Percentiles rank a stretch among this genome's conserved stretches.
These are phyloP conservation scores for Chaetomiaceae sp. DNA, from an alignment of 2,329 filamentous ascomycete genomes.

Conservation along the genomic window DNA sequence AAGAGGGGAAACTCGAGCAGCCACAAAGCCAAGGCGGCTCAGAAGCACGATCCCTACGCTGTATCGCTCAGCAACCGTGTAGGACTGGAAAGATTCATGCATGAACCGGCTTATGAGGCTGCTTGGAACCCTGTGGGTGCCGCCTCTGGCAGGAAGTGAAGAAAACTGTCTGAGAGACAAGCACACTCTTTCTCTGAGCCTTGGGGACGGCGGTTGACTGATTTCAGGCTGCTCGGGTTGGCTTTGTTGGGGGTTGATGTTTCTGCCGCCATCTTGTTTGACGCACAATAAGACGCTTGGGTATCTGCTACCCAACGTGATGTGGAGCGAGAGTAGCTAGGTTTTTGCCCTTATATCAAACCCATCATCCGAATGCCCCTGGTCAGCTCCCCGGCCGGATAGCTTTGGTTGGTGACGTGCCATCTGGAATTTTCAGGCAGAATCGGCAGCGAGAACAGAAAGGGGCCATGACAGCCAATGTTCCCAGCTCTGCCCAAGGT, in stretches of 20 bases:
- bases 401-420: too few species aligned
- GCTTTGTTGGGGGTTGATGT: too few species aligned
- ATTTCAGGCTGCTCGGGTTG: too few species aligned
- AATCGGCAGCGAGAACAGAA: slow-evolving; percentile 12
- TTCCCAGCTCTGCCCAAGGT: slow-evolving; percentile 22
- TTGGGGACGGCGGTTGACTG: background rate
- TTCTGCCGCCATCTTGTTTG: too few species aligned
- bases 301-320: too few species aligned
- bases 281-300: too few species aligned
- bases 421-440: background rate
- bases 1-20: background rate
- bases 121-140: slow-evolving; percentile 15
- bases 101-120: background rate
- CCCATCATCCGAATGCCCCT: too few species aligned
- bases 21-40: background rate
- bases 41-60: background rate
- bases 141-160: background rate
- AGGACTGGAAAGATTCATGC: slow-evolving; percentile 10
- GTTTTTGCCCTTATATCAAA: too few species aligned
- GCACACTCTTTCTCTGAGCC: background rate
- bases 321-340: too few species aligned
- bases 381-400: too few species aligned
- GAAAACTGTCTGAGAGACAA: too few species aligned
- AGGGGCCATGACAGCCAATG: slow-evolving; percentile 23
- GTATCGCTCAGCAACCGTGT: slow-evolving; percentile 7